These are phyloP conservation scores for Curvularia hawaiiensis DNA, from an alignment of 2,329 filamentous ascomycete species.

Conservation along the genomic window DNA sequence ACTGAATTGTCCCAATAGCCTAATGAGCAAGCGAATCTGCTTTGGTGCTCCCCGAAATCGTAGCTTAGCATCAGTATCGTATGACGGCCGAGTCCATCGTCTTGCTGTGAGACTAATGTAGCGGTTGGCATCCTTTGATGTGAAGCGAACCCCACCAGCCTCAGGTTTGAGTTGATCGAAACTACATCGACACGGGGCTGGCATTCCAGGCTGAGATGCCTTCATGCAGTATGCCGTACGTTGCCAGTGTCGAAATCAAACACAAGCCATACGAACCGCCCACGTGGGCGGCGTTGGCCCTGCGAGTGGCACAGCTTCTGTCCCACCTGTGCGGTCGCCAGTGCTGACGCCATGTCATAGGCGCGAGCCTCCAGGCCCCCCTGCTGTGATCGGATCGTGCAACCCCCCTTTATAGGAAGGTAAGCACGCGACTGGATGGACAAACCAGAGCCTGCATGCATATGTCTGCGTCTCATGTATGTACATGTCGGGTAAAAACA, in stretches of 20 bases:
- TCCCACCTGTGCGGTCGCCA: not conserved
- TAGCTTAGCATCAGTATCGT: not conserved
- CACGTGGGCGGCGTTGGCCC: constrained; percentile 7
- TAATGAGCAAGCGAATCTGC: not conserved
- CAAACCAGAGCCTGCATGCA: not conserved
- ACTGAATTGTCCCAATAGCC: not conserved
- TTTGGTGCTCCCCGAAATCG: not conserved
- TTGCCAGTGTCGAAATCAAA: not conserved
- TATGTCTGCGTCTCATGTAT: not conserved
- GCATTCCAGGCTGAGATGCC: not conserved
- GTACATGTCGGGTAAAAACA: not conserved
- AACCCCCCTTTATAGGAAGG: constrained; percentile 11
- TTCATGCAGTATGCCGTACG: not conserved
- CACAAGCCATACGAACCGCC: constrained; percentile 4
- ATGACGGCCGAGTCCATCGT: not conserved
- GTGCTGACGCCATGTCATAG: constrained; percentile 7
- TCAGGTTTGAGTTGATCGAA: constrained; percentile 8
- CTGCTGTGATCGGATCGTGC: not conserved
- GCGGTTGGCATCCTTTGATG: not conserved
- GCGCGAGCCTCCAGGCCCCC: not conserved
- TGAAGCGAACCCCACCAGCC: constrained; percentile 5
- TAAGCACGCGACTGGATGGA: constrained; percentile 13
- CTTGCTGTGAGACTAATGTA: not conserved
- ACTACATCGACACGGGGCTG: not conserved
- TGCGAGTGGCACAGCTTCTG: constrained; percentile 2